Evolutionary conservation across 2,329 filamentous ascomycete genomes (phyloP).

Genomic region (Alternaria viburni): DNA sequence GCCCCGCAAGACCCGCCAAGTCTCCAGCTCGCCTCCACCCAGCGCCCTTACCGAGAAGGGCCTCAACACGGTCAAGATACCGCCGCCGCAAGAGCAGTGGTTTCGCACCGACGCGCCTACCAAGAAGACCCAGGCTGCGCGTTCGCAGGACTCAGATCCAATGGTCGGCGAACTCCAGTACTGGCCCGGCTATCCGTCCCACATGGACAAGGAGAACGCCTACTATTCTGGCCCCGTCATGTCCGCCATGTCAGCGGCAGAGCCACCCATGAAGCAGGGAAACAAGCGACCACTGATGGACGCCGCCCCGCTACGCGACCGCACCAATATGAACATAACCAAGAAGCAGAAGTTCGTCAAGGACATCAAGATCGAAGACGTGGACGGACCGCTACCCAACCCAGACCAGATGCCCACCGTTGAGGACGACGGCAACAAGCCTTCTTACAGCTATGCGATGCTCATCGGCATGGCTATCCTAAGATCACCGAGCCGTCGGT

Average conservation of each 20-base stretch:
- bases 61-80: constrained; percentile 71
- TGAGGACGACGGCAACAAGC: constrained; percentile 86
- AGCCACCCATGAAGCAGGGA: constrained; percentile 38
- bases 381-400: constrained; percentile 65
- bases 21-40: constrained; percentile 64
- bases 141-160: constrained; percentile 46
- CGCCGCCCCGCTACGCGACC: constrained; percentile 74
- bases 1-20: constrained; percentile 69
- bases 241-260: constrained; percentile 29
- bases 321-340: constrained; percentile 41
- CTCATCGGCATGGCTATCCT: constrained; percentile 98
- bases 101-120: constrained; percentile 70
- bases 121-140: constrained; percentile 65
- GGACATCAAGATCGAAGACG: constrained; percentile 56
- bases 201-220: constrained; percentile 59
- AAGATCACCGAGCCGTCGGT: constrained; percentile 77
- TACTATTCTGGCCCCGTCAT: constrained; percentile 48
- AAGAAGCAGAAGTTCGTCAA: constrained; percentile 69
- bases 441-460: constrained; percentile 89
- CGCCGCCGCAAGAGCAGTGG: constrained; percentile 63
- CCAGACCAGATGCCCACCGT: constrained; percentile 82
- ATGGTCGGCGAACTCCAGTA: constrained; percentile 60
- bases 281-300: constrained; percentile 72
- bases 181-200: constrained; percentile 56
- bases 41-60: constrained; percentile 66